Evolutionary conservation across 1,284 basidiomycete genomes (phyloP).

Genomic region (Calocybe gambosa): DNA sequence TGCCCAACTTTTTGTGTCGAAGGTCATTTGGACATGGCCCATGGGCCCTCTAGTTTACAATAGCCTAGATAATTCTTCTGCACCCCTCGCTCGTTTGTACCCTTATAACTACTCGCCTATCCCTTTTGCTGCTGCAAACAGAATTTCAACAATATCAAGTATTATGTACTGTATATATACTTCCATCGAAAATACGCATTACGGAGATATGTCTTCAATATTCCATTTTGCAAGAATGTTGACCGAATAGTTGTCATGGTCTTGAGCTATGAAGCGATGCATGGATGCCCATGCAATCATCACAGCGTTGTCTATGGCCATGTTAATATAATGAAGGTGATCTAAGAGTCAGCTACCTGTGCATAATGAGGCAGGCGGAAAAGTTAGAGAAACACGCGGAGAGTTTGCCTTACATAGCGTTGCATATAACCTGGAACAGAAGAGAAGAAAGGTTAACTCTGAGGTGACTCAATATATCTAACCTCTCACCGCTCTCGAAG

Average conservation of each 20-base stretch:
- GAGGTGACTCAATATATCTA: not conserved
- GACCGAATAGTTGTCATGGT: slow-evolving; percentile 62
- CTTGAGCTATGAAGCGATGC: slow-evolving; percentile 63
- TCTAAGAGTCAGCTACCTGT: slow-evolving; percentile 51
- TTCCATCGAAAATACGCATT: too few relatives aligned
- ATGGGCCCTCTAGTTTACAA: too few relatives aligned
- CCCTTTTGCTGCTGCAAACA: too few relatives aligned
- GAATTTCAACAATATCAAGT: too few relatives aligned
- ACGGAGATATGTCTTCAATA: slow-evolving; percentile 45
- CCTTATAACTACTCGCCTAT: too few relatives aligned
- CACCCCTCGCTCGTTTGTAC: too few relatives aligned
- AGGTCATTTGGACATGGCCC: too few relatives aligned
- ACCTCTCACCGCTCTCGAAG: slow-evolving; percentile 54
- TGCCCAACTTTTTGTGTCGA: too few relatives aligned
- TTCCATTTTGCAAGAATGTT: slow-evolving; percentile 62
- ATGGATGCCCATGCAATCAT: slow-evolving; percentile 94
- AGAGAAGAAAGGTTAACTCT: not conserved
- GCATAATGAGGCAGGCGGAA: slow-evolving; percentile 73
- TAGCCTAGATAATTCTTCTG: too few relatives aligned
- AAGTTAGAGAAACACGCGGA: slow-evolving; percentile 38
- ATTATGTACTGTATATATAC: too few relatives aligned
- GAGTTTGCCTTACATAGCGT: slow-evolving; percentile 12
- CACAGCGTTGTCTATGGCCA: slow-evolving; percentile 76
- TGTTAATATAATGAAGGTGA: not conserved
- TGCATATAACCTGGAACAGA: slow-evolving; percentile 10